Evolutionary conservation across 768 basidiomycete species (phyloP), one percentile per base, ranked within the genome.

Genomic region (Podaxis carcinomalis): DNA sequence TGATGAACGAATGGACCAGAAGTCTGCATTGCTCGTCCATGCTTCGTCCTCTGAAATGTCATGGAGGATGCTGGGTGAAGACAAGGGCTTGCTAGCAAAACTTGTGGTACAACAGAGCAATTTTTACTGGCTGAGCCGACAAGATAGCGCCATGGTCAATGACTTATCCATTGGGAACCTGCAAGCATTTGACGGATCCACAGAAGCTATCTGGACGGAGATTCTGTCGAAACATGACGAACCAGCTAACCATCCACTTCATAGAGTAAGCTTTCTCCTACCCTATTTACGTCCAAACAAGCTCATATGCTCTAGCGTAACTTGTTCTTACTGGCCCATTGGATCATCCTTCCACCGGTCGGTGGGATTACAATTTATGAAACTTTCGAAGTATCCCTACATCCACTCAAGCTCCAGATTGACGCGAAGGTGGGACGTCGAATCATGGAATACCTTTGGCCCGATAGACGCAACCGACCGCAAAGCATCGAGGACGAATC

Each of bases 281-380:
- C 35, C 51, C 50, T 16, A 23, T 55, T 1, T 14, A n/a, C 19
- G 5, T 28, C 16, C 57, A 44, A 16, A 21, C 21, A 5, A 51
- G 37, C 44, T 62, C 49, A 68, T 13, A 36, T 56, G 16, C 60
- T 65, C 14, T 64, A 92, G 89, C 79, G 80, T 61, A 85, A 88
- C 14, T 72, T 93, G 23, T 95, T 96, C 71, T 78, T 88, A 19
- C 76, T 86, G 1, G 88, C 88, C 1, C 83, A 86, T 58, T 96
- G 94, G 95, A 85, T 81, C 3, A 82, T 91, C 25, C 77, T 93
- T n/a, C 84, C 93, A 1, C 92, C 94, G 14, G 94, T 98, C 23
- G 95, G 94, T 19, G 95, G 95, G 11, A 97, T 98, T 65, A 84
- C 88, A 1, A 92, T 97, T 64, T 89, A 93, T 70, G 88, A 93